Evolutionary conservation across 495 filamentous ascomycete genomes (phyloP).

Genomic region (Penicillium maclennaniae): DNA sequence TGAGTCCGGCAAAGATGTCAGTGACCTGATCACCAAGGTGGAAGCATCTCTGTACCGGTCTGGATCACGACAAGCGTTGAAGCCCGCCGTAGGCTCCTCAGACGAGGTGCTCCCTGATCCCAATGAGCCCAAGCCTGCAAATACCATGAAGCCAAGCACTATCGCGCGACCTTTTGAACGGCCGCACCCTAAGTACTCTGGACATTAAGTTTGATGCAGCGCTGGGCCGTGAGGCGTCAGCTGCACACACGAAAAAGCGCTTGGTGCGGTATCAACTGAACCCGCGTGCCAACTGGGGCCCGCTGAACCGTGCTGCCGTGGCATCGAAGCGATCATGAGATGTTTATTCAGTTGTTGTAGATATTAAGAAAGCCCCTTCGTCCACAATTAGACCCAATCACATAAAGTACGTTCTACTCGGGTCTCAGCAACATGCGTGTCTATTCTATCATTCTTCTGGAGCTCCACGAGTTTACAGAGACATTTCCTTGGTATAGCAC

Average conservation of each 20-base stretch:
- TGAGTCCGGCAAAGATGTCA: slow-evolving; percentile 32
- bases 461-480: too few relatives aligned
- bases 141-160: slow-evolving; percentile 4
- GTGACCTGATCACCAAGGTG: slow-evolving; percentile 39
- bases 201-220: slow-evolving; percentile 77
- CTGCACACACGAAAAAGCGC: slow-evolving; percentile 41
- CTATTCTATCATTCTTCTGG: too few relatives aligned
- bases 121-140: slow-evolving; percentile 12
- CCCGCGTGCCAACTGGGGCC: slow-evolving; percentile 88
- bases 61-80: slow-evolving; percentile 20
- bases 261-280: slow-evolving; percentile 84
- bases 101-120: background rate
- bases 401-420: background rate
- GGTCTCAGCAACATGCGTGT: background rate
- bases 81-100: slow-evolving; percentile 12
- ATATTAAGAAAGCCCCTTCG: background rate
- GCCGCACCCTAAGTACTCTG: slow-evolving; percentile 39
- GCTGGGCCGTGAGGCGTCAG: slow-evolving; percentile 63
- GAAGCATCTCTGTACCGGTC: slow-evolving; percentile 46
- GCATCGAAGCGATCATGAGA: background rate
- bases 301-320: slow-evolving; percentile 64
- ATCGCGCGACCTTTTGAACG: slow-evolving; percentile 3
- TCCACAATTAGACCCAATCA: background rate
- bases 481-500: too few relatives aligned
- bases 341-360: slow-evolving; percentile 1